These are phyloP conservation scores for Diplocarpon rosae DNA, from an alignment of 2,329 filamentous ascomycete genomes.

Conservation along the genomic window DNA sequence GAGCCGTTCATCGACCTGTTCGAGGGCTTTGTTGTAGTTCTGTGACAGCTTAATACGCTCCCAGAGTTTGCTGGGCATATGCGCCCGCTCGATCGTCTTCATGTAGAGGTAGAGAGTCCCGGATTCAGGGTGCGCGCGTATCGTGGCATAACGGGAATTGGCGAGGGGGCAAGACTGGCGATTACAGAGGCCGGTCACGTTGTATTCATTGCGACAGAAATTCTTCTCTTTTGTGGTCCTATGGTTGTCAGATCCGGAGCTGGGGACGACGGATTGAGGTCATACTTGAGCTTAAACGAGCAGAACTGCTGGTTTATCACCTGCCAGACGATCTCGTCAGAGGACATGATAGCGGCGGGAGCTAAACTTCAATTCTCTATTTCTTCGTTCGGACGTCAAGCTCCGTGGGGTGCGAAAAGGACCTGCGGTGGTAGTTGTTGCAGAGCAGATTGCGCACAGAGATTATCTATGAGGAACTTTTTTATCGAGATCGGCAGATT, in stretches of 20 bases:
- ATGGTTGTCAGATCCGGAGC: slow-evolving; percentile 25
- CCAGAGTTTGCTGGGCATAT: slow-evolving; percentile 87
- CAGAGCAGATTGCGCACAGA: not conserved
- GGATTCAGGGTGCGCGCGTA: slow-evolving; percentile 70
- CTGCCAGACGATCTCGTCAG: slow-evolving; percentile 95
- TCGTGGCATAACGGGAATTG: slow-evolving; percentile 86
- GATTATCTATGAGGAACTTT: not conserved
- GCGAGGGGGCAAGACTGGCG: slow-evolving; percentile 83
- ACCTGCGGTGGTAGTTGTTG: not conserved
- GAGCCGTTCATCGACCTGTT: slow-evolving; percentile 74
- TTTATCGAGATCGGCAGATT: slow-evolving; percentile 1
- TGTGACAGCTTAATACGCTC: slow-evolving; percentile 80
- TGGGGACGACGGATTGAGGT: slow-evolving; percentile 8
- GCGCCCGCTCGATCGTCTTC: slow-evolving; percentile 84
- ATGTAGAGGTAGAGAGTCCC: slow-evolving; percentile 90
- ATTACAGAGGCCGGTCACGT: slow-evolving; percentile 73
- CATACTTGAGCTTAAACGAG: slow-evolving; percentile 84
- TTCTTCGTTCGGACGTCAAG: not conserved
- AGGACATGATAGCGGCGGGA: slow-evolving; percentile 52
- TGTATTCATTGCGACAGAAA: slow-evolving; percentile 94
- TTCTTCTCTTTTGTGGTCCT: slow-evolving; percentile 78
- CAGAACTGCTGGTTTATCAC: slow-evolving; percentile 95
- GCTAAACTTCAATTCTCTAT: no score
- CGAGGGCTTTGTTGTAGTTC: slow-evolving; percentile 83
- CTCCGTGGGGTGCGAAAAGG: not conserved